Evolutionary conservation across 768 basidiomycete genomes (phyloP), one percentile per base, ranked within the genome.

Genomic region (Mycena rosella): DNA sequence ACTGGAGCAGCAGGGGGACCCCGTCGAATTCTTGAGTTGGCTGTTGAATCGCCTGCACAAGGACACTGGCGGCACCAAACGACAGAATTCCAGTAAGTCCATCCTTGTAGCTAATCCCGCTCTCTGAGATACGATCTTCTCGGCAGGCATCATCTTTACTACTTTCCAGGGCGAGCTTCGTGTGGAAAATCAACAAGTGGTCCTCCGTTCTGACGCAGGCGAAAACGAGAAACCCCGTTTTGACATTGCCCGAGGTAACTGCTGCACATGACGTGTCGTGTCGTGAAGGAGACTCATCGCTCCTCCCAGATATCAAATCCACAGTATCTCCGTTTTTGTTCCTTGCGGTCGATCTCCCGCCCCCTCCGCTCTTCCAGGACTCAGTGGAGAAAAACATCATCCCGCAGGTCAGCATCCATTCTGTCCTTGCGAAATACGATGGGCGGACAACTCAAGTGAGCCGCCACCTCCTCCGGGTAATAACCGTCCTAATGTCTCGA

Each of bases 361-460:
- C 98, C 0, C 96, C 96, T n/a, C 98, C 97, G 18, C 82, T 99
- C 42, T 99, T 99, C 80, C 97, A 98, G 80, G 96, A 98, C 76
- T 82, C 93, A 5, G 88, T 97, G 51, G 96, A 98, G 83, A 98
- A 98, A 82, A 98, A 99, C 78, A 99, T 99, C 77, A 98, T 99
- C 70, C 98, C 98, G 34, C 98, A 99, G 85, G 95, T 98, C 67
- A 92, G 92, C 51, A 90, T 99, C 63, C 89, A 96, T 65, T 90
- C 91, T 14, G 91, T 99, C 30, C 85, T 99, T 26, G 87, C 92
- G 22, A 99, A 99, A 80, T 99, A 96, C 79, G 95, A 99, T 78
- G 98, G 98, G 17, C 84, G 82, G 71, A 94, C 92, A 5, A 93
- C 96, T 18, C 95, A 96, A 85, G 95, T 92, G 74, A 74, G 83